Conservation (phyloP, 163 green algal genomes). For the Coccomyxa subellipsoidea region DNA sequence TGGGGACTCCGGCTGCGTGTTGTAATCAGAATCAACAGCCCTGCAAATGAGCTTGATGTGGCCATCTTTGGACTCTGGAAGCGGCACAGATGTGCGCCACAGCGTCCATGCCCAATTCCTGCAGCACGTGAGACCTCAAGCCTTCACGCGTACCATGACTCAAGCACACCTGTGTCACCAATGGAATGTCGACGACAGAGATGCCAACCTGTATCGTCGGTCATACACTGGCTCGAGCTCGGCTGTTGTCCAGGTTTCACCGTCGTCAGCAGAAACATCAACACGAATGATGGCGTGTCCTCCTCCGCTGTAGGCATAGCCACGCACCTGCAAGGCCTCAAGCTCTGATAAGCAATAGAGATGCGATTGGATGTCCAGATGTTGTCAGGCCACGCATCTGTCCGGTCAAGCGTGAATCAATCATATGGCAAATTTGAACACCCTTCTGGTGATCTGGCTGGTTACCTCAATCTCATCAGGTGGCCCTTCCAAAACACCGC, state of each 20-base stretch:
- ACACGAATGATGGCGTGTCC: slow-evolving; percentile 77
- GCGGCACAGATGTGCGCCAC: slow-evolving; percentile 57
- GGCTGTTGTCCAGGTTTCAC: slow-evolving; percentile 67
- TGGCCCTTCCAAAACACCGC: slow-evolving; percentile 31
- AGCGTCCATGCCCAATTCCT: slow-evolving; percentile 79
- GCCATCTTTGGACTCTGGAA: slow-evolving; percentile 38
- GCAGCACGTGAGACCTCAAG: no score
- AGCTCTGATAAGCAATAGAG: no score
- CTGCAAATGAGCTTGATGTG: slow-evolving; percentile 52
- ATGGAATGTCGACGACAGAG: no score
- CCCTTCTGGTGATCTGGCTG: neutral
- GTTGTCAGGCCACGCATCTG: no score
- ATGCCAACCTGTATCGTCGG: neutral
- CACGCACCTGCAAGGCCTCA: slow-evolving; percentile 18
- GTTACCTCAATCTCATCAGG: slow-evolving; percentile 3
- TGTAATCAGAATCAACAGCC: slow-evolving; percentile 75
- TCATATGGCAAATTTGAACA: neutral
- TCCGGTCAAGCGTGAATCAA: neutral
- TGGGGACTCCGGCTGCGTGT: slow-evolving; percentile 75
- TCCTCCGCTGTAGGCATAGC: slow-evolving; percentile 69
- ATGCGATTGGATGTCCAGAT: no score
- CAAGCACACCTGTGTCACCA: no score
- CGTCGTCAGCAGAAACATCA: slow-evolving; percentile 78
- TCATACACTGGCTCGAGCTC: neutral
- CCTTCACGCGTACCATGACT: neutral